phyloP scores from a whole-genome alignment of 164 flowering plant species.

The Chimonanthus salicifolius region DNA sequence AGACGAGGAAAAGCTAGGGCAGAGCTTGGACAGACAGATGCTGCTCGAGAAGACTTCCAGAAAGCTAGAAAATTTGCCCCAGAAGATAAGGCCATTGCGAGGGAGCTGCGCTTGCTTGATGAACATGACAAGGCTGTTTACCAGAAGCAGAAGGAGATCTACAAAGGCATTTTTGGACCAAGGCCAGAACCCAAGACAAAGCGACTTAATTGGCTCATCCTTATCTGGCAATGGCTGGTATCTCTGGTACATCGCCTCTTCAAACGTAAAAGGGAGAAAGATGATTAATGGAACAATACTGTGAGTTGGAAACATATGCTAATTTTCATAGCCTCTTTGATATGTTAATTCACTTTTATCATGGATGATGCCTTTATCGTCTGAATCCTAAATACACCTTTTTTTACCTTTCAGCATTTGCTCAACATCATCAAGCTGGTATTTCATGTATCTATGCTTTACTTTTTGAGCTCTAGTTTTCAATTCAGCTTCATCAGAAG shows the following conservation, averaged over 20 bases:
- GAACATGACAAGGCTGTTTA: slow-evolving; percentile 85
- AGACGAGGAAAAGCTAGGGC: slow-evolving; percentile 97
- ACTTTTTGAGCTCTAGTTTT: too few species aligned
- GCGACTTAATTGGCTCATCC: slow-evolving; percentile 39
- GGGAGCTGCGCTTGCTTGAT: slow-evolving; percentile 61
- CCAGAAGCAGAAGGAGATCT: slow-evolving; percentile 87
- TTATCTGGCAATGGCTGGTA: slow-evolving; percentile 76
- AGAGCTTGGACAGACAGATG: slow-evolving; percentile 91
- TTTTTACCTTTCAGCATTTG: too few species aligned
- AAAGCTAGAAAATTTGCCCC: slow-evolving; percentile 85
- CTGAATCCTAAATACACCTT: too few species aligned
- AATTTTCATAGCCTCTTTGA: too few species aligned
- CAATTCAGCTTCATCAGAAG: too few species aligned
- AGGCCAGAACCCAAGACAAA: slow-evolving; percentile 64
- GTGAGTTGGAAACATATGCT: too few species aligned
- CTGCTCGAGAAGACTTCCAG: slow-evolving; percentile 80
- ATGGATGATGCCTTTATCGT: too few species aligned
- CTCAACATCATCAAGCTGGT: too few species aligned
- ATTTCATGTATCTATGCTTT: too few species aligned
- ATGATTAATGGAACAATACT: slow-evolving; percentile 23
- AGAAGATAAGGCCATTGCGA: slow-evolving; percentile 70
- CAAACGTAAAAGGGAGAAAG: slow-evolving; percentile 38
- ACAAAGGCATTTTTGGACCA: slow-evolving; percentile 85
- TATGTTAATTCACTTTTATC: too few species aligned
- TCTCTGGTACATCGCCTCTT: slow-evolving; percentile 50